Percentiles rank a stretch among this genome's conserved stretches.
These are phyloP conservation scores for Pharnaceum exiguum DNA, from an alignment of 148 eudicot genomes.

Conservation along the genomic window DNA sequence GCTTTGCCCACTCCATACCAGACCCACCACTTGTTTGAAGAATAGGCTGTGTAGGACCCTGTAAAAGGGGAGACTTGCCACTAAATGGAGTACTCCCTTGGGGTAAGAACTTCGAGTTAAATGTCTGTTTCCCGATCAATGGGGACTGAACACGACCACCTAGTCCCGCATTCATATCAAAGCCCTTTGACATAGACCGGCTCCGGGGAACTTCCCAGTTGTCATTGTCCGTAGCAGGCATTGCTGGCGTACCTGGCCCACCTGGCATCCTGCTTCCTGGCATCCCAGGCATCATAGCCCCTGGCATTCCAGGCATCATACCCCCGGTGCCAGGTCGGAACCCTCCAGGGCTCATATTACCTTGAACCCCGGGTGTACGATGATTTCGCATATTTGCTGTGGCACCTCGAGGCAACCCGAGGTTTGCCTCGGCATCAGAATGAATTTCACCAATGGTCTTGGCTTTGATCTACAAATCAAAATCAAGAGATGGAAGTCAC, in stretches of 20 bases:
- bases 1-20: constrained; percentile 25
- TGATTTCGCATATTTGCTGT: constrained; percentile 59
- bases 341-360: constrained; percentile 46
- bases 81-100: constrained; percentile 60
- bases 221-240: constrained; percentile 67
- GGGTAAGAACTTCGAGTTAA: constrained; percentile 63
- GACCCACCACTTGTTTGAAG: constrained; percentile 35
- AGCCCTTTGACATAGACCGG: constrained; percentile 62
- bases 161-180: constrained; percentile 10
- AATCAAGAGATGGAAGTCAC: background rate
- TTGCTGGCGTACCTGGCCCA: constrained; percentile 75
- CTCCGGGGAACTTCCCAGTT: constrained; percentile 83
- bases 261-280: no score
- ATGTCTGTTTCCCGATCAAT: constrained; percentile 40
- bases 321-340: constrained; percentile 81
- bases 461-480: constrained; percentile 58
- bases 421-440: constrained; percentile 70
- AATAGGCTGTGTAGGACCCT: constrained; percentile 54
- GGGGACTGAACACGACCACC: constrained; percentile 49
- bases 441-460: constrained; percentile 82
- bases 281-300: constrained; percentile 67
- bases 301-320: constrained; percentile 97
- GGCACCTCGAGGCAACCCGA: constrained; percentile 78
- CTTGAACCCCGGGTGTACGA: constrained; percentile 60
- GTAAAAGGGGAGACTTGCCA: constrained; percentile 67